phyloP scores from a whole-genome alignment of 768 basidiomycete species.

The Galerina sulciceps region DNA sequence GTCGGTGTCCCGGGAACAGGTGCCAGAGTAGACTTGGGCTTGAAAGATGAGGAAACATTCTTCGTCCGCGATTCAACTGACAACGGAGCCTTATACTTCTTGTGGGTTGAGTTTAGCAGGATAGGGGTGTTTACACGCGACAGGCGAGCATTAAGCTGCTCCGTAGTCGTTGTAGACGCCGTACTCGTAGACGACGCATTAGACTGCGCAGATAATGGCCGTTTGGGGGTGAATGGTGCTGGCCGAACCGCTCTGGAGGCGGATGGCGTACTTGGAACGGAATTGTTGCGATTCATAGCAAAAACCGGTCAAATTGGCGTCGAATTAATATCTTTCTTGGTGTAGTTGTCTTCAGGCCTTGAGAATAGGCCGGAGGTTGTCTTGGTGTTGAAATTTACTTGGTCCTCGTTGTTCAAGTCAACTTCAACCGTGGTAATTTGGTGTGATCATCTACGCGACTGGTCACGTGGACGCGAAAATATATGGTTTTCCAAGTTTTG shows the following conservation, averaged over 20 bases:
- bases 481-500: no score
- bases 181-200: conserved; percentile 21
- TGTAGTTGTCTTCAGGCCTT: neutral
- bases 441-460: conserved; percentile 9
- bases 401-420: conserved; percentile 6
- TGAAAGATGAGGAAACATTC: conserved; percentile 22
- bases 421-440: conserved; percentile 22
- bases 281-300: conserved; percentile 16
- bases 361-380: neutral
- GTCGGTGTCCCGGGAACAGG: conserved; percentile 61
- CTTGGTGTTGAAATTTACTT: conserved; percentile 3
- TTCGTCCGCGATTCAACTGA: conserved; percentile 46
- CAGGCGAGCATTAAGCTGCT: conserved; percentile 22
- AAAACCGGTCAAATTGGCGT: neutral
- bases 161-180: conserved; percentile 12
- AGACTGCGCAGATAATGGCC: conserved; percentile 40
- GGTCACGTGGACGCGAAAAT: conserved; percentile 10
- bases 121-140: conserved; percentile 24
- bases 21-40: conserved; percentile 40
- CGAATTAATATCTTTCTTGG: neutral
- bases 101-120: conserved; percentile 37
- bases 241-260: conserved; percentile 42
- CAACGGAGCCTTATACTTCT: conserved; percentile 71
- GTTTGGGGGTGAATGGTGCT: conserved; percentile 59
- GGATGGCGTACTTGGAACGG: conserved; percentile 33